Percentiles rank a stretch among this genome's conserved stretches.
phyloP scores from a whole-genome alignment of 2,329 filamentous ascomycete genomes.

The Aspergillus thermomutatus region DNA sequence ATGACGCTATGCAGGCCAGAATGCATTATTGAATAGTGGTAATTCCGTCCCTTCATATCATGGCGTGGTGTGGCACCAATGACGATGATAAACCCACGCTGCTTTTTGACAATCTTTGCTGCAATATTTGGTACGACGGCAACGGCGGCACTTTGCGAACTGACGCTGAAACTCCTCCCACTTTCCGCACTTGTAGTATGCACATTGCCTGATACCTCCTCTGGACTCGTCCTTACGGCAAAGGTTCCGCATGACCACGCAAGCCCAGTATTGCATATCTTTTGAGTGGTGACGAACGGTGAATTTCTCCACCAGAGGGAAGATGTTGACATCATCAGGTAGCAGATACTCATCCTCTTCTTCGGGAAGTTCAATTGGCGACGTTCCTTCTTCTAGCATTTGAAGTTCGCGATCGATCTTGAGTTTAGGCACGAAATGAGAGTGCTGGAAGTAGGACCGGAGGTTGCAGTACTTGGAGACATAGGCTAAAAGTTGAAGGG shows the following conservation, averaged over 20 bases:
- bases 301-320: constrained; percentile 96
- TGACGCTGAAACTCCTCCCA: constrained; percentile 97
- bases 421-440: constrained; percentile 86
- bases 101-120: constrained; percentile 99
- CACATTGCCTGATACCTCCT: constrained; percentile 93
- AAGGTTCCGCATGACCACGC: constrained; percentile 97
- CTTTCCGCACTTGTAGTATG: constrained; percentile 96
- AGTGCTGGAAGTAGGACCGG: constrained; percentile 90
- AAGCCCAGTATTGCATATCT: constrained; percentile 99
- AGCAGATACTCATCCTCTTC: constrained; percentile 84
- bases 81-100: constrained; percentile 95
- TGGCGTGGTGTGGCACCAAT: constrained; percentile 71
- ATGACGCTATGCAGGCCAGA: constrained; percentile 37
- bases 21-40: constrained; percentile 32
- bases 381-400: constrained; percentile 67
- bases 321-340: constrained; percentile 96
- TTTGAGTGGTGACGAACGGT: constrained; percentile 91
- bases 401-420: constrained; percentile 84
- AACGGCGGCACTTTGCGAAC: constrained; percentile 96
- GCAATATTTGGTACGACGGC: constrained; percentile 96
- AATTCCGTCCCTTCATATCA: constrained; percentile 29
- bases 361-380: constrained; percentile 42
- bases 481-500: constrained; percentile 90
- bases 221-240: constrained; percentile 96
- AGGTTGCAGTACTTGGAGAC: constrained; percentile 99